These are phyloP conservation scores for Claviceps sp. DNA, from an alignment of 2,329 filamentous ascomycete species.

Conservation along the genomic window DNA sequence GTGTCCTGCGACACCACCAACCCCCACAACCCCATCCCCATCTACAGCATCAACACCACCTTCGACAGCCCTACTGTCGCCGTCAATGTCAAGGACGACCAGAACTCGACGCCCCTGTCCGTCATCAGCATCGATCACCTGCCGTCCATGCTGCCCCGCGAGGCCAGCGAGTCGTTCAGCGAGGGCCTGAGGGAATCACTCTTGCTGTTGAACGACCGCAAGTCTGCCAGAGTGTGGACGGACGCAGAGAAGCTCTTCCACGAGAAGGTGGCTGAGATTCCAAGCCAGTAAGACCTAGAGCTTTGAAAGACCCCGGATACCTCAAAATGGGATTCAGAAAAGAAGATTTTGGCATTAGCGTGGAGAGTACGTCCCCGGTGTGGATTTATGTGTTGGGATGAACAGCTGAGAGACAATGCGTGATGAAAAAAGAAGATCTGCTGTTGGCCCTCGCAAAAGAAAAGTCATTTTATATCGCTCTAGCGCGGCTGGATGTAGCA, in stretches of 20 bases:
- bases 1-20: conserved; percentile 53
- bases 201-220: conserved; percentile 3
- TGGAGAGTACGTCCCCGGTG: neutral
- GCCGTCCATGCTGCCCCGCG: conserved; percentile 69
- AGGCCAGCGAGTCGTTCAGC: conserved; percentile 52
- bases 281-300: neutral
- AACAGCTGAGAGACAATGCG: too few species aligned
- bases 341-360: neutral
- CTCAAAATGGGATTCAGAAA: too few species aligned
- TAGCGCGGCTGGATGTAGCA: neutral
- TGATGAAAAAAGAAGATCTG: too few species aligned
- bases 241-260: conserved; percentile 4
- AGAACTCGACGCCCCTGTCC: conserved; percentile 40
- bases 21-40: conserved; percentile 51
- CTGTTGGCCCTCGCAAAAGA: too few species aligned
- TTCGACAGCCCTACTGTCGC: conserved; percentile 80
- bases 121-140: conserved; percentile 86
- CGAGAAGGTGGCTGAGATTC: conserved; percentile 4
- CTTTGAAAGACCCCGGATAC: too few species aligned
- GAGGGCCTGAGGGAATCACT: conserved; percentile 1
- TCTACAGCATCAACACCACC: conserved; percentile 75
- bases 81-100: conserved; percentile 44
- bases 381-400: too few species aligned
- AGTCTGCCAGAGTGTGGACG: conserved; percentile 5
- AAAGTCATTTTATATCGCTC: neutral